Conservation (phyloP, 23 red algal genomes). For the Gracilaria gracilis region DNA sequence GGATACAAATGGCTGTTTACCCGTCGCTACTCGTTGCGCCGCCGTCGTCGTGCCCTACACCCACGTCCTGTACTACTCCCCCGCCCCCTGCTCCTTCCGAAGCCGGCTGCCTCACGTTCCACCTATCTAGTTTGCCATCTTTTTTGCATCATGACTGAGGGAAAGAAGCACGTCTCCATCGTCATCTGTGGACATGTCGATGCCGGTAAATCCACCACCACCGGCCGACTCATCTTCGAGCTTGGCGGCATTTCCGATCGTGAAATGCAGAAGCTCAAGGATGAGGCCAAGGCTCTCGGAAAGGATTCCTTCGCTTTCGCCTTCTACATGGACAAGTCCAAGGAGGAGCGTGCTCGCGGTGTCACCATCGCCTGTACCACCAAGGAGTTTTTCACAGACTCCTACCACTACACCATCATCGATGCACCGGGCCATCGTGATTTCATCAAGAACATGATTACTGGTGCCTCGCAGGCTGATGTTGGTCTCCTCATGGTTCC, state of each 20-base stretch:
- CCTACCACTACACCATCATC: conserved; percentile 87
- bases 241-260: conserved; percentile 93
- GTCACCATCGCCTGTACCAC: conserved; percentile 94
- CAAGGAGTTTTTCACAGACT: conserved; percentile 77
- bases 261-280: conserved; percentile 97
- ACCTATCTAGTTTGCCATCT: not conserved
- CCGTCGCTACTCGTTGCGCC: not conserved
- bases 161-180: conserved; percentile 97
- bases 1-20: conserved; percentile 9
- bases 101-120: not conserved
- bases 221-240: conserved; percentile 94
- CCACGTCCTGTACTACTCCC: not conserved
- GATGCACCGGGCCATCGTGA: conserved; percentile 97
- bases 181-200: conserved; percentile 99
- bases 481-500: conserved; percentile 90
- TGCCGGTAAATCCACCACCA: conserved; percentile 96
- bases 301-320: conserved; percentile 99
- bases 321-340: conserved; percentile 92
- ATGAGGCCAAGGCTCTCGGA: conserved; percentile 97
- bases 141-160: conserved; percentile 87
- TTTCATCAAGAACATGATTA: conserved; percentile 94
- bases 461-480: conserved; percentile 92
- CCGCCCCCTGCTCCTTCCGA: conserved; percentile 11
- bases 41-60: not conserved
- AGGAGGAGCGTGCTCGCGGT: conserved; percentile 91